A percentile compares a stretch with the other conserved stretches of the same genome.
Evolutionary conservation across 106 monocot species (phyloP).

Genomic region (Platanthera guangdongensis): DNA sequence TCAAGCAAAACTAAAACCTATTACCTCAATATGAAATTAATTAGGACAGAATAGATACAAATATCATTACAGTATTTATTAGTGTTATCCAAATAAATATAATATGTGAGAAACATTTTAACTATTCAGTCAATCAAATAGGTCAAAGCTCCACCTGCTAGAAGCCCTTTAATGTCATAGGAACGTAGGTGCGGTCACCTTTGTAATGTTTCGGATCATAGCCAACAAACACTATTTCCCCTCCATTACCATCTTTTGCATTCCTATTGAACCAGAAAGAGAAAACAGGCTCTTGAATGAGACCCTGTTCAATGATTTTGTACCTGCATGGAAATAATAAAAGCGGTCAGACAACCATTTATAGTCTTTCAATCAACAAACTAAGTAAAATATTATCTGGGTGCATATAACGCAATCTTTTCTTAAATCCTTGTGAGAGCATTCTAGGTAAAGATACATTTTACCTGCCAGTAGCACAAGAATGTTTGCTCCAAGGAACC

Average conservation of each 20-base stretch:
- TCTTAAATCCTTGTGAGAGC: too few relatives aligned
- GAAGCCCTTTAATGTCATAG: conserved; percentile 87
- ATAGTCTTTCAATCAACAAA: neutral
- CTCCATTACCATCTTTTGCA: conserved; percentile 61
- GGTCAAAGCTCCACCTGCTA: conserved; percentile 58
- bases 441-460: too few relatives aligned
- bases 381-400: too few relatives aligned
- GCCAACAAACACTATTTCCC: conserved; percentile 94
- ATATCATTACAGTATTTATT: neutral
- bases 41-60: neutral
- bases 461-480: too few relatives aligned
- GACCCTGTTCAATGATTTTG: conserved; percentile 79
- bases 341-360: neutral
- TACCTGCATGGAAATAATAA: conserved; percentile 25
- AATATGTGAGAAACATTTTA: neutral
- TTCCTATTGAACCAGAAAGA: conserved; percentile 97
- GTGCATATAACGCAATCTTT: too few relatives aligned
- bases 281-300: conserved; percentile 75
- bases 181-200: conserved; percentile 83
- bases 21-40: too few relatives aligned
- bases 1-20: too few relatives aligned
- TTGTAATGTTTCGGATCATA: conserved; percentile 73
- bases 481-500: too few relatives aligned
- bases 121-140: neutral
- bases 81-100: neutral